These are phyloP conservation scores for Aureobasidium mangrovei DNA, from an alignment of 2,329 filamentous ascomycete species.

Conservation along the genomic window DNA sequence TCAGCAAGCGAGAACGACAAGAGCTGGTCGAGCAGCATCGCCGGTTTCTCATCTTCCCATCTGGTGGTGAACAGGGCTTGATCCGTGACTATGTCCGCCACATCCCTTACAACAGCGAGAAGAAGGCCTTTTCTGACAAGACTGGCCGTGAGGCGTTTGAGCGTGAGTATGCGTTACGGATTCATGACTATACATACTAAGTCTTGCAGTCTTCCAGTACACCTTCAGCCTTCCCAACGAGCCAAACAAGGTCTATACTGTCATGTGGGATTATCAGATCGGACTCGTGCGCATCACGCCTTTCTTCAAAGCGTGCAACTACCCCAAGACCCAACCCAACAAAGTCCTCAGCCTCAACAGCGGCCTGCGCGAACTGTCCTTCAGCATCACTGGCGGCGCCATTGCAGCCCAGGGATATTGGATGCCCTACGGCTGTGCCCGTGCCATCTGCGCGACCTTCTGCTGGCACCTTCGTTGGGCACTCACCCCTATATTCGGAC, in stretches of 20 bases:
- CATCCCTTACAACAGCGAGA: constrained; percentile 91
- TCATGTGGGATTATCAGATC: constrained; percentile 97
- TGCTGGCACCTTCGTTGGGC: constrained; percentile 77
- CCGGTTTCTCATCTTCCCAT: constrained; percentile 57
- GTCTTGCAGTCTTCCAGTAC: constrained; percentile 67
- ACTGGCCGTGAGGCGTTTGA: constrained; percentile 84
- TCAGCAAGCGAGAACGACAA: constrained; percentile 26
- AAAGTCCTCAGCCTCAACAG: constrained; percentile 64
- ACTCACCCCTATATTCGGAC: constrained; percentile 83
- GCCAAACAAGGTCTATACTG: constrained; percentile 53
- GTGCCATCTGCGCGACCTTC: constrained; percentile 80
- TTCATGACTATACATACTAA: constrained; percentile 12
- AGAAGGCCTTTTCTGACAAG: constrained; percentile 78
- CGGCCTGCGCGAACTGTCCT: constrained; percentile 78
- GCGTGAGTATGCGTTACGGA: constrained; percentile 46
- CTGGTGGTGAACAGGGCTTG: constrained; percentile 37
- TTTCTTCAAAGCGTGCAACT: constrained; percentile 85
- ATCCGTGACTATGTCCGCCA: constrained; percentile 49
- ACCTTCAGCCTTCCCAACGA: constrained; percentile 64
- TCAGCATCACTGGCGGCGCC: constrained; percentile 89
- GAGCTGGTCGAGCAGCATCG: constrained; percentile 49
- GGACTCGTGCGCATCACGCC: constrained; percentile 89
- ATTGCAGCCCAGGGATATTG: constrained; percentile 93
- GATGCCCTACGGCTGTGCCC: constrained; percentile 85
- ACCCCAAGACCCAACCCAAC: constrained; percentile 84